Conservation (phyloP, 305 asterid species). For the Salvia sclarea region DNA sequence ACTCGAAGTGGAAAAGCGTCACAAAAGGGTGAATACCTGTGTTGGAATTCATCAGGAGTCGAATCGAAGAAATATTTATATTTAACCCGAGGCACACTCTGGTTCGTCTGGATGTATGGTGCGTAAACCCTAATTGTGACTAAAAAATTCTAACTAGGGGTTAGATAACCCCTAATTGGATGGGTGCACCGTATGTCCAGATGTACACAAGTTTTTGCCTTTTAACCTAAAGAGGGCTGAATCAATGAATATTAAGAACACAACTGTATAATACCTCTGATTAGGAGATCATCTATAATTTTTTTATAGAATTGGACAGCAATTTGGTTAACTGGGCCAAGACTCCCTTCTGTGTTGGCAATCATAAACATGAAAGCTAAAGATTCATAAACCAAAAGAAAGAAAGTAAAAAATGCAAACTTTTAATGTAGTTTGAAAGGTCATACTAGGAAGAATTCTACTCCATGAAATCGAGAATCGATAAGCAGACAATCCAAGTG, state of each 20-base stretch:
- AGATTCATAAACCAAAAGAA: neutral
- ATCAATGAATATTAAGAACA: too few relatives aligned
- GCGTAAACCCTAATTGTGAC: too few relatives aligned
- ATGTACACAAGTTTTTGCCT: too few relatives aligned
- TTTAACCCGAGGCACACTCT: too few relatives aligned
- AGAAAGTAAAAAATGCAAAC: too few relatives aligned
- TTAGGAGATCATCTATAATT: slow-evolving; percentile 58
- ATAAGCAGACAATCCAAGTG: slow-evolving; percentile 70
- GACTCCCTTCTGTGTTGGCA: slow-evolving; percentile 54
- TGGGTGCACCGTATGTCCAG: too few relatives aligned
- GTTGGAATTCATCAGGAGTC: neutral
- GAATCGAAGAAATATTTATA: too few relatives aligned
- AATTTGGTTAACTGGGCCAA: slow-evolving; percentile 59
- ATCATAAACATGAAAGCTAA: slow-evolving; percentile 7
- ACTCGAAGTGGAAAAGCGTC: slow-evolving; percentile 75
- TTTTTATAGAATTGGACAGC: slow-evolving; percentile 59
- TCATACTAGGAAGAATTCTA: slow-evolving; percentile 84
- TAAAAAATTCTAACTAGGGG: too few relatives aligned
- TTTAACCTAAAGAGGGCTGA: too few relatives aligned
- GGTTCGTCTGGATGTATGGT: too few relatives aligned
- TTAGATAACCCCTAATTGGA: too few relatives aligned
- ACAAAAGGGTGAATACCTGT: slow-evolving; percentile 83
- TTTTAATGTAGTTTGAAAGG: neutral
- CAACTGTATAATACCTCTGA: too few relatives aligned
- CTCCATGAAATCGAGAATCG: slow-evolving; percentile 91